Base-by-base conservation (phyloP, 2,329 filamentous ascomycete species). In the Salinomyces thailandicus region DNA sequence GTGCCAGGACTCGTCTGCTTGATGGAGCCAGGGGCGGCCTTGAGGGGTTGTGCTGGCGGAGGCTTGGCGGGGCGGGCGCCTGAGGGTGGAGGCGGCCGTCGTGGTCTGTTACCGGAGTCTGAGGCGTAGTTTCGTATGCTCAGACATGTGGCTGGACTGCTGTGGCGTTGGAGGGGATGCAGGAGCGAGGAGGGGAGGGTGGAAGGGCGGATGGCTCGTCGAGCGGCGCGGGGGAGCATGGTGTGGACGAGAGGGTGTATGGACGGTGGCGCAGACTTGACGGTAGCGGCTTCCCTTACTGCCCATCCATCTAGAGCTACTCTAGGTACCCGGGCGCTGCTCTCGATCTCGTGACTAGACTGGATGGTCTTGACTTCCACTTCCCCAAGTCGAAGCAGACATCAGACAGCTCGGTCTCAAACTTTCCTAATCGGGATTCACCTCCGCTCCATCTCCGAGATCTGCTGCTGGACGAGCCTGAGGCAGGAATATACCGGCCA, bases 1-100 rank as follows among this genome's bases (percentile, higher is more conserved):
- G 53, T 55, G 16, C 55, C 54, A 8, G 54, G 54, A 17, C 53
- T 57, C 22, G 53, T 58, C 38, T 58, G 55, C 34, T 51, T 44
- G 26, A 48, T 43, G 18, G 45, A 31, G 13, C 44, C 45, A 17
- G 50, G 39, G 3, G 51, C 15, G n/a, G 39, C 31, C 9, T 8
- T 8, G 22, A 9, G n/a, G 2, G 41, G 31, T 22, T 42, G 44
- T 30, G 37, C 35, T 47, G 35, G 18, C 7, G 48, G 39, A 13
- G 49, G 34, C 38, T 44, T 41, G 14, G 37, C 36, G n/a, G 43
- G 36, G 35, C 46, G 41, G 26, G 40, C 33, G 14, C 35, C 31
- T 27, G 41, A 33, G 16, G 37, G 24, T 26, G 37, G 38, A 31
- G 46, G 43, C 8, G 42, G 37, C 17, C 42, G 45, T 11, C 41